Conservation (phyloP, 2,329 filamentous ascomycete species). For the Colletotrichum lentis region DNA sequence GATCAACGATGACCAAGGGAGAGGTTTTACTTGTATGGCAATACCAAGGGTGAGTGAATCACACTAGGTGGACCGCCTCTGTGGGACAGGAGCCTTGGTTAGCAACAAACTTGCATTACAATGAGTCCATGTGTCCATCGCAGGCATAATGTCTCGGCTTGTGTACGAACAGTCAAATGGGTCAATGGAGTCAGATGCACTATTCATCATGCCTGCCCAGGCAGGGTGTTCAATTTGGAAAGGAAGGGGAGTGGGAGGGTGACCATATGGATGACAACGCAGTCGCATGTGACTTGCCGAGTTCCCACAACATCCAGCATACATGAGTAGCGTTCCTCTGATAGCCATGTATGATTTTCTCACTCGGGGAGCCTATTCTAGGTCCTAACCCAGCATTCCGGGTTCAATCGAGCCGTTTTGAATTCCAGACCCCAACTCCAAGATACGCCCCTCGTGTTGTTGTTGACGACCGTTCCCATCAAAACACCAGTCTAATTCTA, state of each 20-base stretch:
- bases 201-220: too few relatives aligned
- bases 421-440: conserved; percentile 16
- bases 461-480: conserved; percentile 8
- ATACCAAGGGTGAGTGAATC: too few relatives aligned
- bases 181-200: neutral
- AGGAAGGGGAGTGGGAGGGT: neutral
- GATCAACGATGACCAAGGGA: neutral
- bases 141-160: neutral
- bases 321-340: neutral
- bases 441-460: conserved; percentile 16
- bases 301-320: neutral
- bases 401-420: neutral
- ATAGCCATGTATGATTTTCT: neutral
- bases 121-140: neutral
- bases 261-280: too few relatives aligned
- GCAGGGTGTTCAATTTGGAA: neutral
- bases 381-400: neutral
- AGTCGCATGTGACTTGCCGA: neutral
- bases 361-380: neutral
- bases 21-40: too few relatives aligned
- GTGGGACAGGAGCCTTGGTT: too few relatives aligned
- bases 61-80: too few relatives aligned
- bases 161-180: neutral
- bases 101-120: too few relatives aligned
- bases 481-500: conserved; percentile 2